A percentile compares a stretch with the other conserved stretches of the same genome.
Evolutionary conservation across 2,329 filamentous ascomycete species (phyloP).

Genomic region (Ceratocystis colombiana): DNA sequence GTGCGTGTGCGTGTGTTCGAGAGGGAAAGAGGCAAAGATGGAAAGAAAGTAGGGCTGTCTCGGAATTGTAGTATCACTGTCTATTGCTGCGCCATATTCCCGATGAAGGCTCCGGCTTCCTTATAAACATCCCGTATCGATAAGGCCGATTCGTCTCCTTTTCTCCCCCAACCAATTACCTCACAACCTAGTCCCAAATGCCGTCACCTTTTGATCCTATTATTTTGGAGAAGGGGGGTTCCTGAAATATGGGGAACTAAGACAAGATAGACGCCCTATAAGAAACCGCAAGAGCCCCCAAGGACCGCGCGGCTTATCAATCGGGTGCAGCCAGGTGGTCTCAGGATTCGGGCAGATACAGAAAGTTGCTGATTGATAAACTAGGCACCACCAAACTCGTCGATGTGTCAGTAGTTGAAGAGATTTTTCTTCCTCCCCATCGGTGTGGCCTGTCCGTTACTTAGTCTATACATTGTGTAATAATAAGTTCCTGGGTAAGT

Average conservation of each 20-base stretch:
- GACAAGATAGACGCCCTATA: background rate
- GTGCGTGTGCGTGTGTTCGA: background rate
- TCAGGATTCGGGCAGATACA: background rate
- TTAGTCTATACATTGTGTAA: too few relatives aligned
- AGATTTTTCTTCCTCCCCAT: too few relatives aligned
- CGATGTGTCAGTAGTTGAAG: too few relatives aligned
- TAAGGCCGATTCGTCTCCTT: background rate
- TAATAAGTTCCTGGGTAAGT: too few relatives aligned
- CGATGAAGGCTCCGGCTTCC: background rate
- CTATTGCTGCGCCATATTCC: too few relatives aligned
- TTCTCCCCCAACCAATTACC: background rate
- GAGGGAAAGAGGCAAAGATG: background rate
- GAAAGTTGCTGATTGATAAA: slow-evolving; percentile 6
- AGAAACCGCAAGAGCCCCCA: background rate
- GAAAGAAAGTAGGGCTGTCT: too few relatives aligned
- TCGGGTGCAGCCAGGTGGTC: background rate
- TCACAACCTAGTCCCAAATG: background rate
- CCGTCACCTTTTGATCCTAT: background rate
- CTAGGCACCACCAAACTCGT: background rate
- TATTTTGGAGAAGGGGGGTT: background rate
- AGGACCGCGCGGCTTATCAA: slow-evolving; percentile 22
- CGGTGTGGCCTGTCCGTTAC: too few relatives aligned
- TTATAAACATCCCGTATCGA: background rate
- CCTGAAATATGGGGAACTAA: background rate
- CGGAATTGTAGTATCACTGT: too few relatives aligned